Percentiles rank a stretch among this genome's conserved stretches.
These are phyloP conservation scores for Rhynchospora tenuis DNA, from an alignment of 176 grass and related monocot genomes.

Conservation along the genomic window DNA sequence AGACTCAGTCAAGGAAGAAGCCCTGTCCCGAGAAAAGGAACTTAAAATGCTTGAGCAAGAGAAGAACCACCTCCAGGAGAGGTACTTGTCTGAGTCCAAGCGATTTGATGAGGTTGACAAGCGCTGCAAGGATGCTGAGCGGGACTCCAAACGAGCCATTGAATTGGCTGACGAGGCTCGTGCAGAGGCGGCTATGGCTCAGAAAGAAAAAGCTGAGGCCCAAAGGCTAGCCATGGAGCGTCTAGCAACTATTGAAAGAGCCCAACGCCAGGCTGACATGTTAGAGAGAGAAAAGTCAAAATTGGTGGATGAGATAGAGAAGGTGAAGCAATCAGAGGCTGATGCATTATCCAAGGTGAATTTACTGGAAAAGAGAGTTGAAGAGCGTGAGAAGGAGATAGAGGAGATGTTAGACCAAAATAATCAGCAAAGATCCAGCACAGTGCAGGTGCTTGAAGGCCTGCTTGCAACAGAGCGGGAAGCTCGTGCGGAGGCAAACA, in stretches of 20 bases:
- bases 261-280: constrained; percentile 61
- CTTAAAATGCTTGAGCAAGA: constrained; percentile 76
- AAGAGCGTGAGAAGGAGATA: constrained; percentile 84
- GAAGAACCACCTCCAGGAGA: constrained; percentile 89
- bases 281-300: constrained; percentile 70
- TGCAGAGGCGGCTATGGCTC: constrained; percentile 50
- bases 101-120: constrained; percentile 70
- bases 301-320: constrained; percentile 65
- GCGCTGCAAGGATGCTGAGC: constrained; percentile 90
- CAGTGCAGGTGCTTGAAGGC: constrained; percentile 84
- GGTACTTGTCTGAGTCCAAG: constrained; percentile 57
- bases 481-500: constrained; percentile 70
- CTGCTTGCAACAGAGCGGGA: constrained; percentile 65
- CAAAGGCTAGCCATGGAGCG: constrained; percentile 81
- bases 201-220: constrained; percentile 83
- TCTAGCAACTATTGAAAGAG: constrained; percentile 70
- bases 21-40: constrained; percentile 62
- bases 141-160: constrained; percentile 64
- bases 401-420: constrained; percentile 77
- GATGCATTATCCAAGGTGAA: constrained; percentile 63
- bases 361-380: constrained; percentile 69
- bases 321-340: constrained; percentile 55
- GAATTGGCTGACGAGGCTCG: constrained; percentile 83
- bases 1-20: constrained; percentile 59
- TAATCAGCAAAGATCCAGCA: constrained; percentile 89